Base-by-base conservation (phyloP, 108 stramenopile species). In the Mediolabrus comicus region DNA sequence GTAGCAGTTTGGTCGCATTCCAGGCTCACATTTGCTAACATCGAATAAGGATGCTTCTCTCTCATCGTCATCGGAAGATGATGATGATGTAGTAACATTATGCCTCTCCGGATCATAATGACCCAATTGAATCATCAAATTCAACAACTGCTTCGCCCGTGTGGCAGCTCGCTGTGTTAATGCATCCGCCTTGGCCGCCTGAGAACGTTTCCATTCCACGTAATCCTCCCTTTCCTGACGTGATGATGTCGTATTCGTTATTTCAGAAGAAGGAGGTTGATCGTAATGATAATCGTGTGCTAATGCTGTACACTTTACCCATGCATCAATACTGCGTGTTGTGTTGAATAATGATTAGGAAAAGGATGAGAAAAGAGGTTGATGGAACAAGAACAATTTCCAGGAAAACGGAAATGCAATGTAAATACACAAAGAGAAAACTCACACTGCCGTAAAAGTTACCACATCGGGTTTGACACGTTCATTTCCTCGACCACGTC, bases 391-490 rank as follows among this genome's bases (percentile, higher is more conserved):
- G 6, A 28, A 56, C 39, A 41, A 41, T 41, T 31, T 35, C 26
- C 34, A 35, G 14, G 14, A 56, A 22, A 22, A 49, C 22, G 16
- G 41, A 41, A 41, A 41, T 4, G n/a, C 5, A 43, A 43, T 49
- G 22, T 22, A 46, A 16, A 14, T n/a, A n/a, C n/a, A n/a, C n/a
- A n/a, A n/a, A n/a, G 46, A 49, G 22, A 22, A 49, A 49, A 49
- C 46, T 49, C 22, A 49, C 30, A 89, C 70, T 3, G 87, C 84
- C 0, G 80, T 81, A 53, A 92, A 87, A 0, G 87, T 84, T 8
- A 87, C 72, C 5, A 87, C 84, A 62, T 92, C 89, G 0, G 92
- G 92, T 54, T 77, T 76, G 12, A 88, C 65, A 17, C 76, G 56
- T 9, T 75, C 68, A 62, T 83, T 77, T 35, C 75, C 70, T 33